A percentile compares a stretch with the other conserved stretches of the same genome.
Evolutionary conservation across 169 alveolate genomes (phyloP).

Genomic region (Plasmodium knowlesi): DNA sequence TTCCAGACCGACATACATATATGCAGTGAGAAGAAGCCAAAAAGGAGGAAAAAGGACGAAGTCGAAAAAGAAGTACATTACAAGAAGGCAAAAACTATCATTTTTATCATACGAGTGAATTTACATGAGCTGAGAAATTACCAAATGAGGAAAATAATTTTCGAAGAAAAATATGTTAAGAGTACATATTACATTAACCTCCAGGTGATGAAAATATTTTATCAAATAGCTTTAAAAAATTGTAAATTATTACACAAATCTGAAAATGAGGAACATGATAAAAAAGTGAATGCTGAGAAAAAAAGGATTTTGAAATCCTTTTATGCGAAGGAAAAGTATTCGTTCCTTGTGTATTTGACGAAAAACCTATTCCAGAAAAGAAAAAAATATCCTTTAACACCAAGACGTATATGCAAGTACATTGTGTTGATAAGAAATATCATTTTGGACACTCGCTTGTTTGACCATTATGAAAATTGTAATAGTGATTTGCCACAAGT

Average conservation of each 20-base stretch:
- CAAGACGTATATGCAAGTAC: constrained; percentile 2
- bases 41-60: background rate
- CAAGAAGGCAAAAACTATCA: constrained; percentile 24
- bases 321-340: constrained; percentile 5
- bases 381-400: background rate
- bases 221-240: constrained; percentile 32
- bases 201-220: constrained; percentile 37
- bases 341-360: constrained; percentile 37
- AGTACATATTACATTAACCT: constrained; percentile 33
- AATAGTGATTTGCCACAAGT: background rate
- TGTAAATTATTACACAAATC: constrained; percentile 8
- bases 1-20: constrained; percentile 58
- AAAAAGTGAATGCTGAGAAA: background rate
- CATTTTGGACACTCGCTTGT: constrained; percentile 3
- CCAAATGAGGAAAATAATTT: constrained; percentile 24
- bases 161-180: constrained; percentile 61
- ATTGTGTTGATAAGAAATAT: constrained; percentile 32
- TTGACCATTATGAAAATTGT: background rate
- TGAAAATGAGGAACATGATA: background rate
- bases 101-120: constrained; percentile 63
- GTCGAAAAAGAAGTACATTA: background rate
- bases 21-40: constrained; percentile 18
- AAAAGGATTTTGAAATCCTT: background rate
- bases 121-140: constrained; percentile 35
- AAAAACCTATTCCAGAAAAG: constrained; percentile 41